These are phyloP conservation scores for Dendrobium chrysotoxum DNA, from an alignment of 106 monocot species.

Conservation along the genomic window DNA sequence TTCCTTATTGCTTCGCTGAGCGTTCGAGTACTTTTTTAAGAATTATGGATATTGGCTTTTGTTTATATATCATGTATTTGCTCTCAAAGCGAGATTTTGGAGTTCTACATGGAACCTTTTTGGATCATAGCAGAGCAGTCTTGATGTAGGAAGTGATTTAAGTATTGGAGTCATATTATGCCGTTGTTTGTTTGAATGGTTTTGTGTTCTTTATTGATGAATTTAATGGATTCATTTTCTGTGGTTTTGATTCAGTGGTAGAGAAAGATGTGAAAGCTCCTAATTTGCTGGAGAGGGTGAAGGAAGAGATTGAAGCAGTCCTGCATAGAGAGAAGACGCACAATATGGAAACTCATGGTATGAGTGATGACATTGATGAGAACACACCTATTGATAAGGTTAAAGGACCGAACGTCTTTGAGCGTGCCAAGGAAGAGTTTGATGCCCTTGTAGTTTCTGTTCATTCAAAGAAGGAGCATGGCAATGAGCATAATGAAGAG, in stretches of 20 bases:
- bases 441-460: slow-evolving; percentile 40
- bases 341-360: slow-evolving; percentile 70
- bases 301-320: not conserved
- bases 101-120: no score
- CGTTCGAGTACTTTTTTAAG: no score
- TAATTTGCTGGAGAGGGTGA: not conserved
- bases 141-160: no score
- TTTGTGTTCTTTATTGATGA: no score
- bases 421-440: slow-evolving; percentile 77
- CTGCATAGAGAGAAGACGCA: slow-evolving; percentile 27
- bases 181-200: no score
- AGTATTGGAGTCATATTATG: no score
- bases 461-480: slow-evolving; percentile 24
- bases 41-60: no score
- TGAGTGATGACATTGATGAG: slow-evolving; percentile 59
- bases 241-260: not conserved
- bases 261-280: not conserved
- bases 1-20: no score
- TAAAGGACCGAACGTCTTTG: slow-evolving; percentile 62
- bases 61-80: no score
- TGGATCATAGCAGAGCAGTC: no score
- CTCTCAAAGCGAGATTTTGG: no score
- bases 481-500: slow-evolving; percentile 1
- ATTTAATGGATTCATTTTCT: not conserved
- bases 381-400: slow-evolving; percentile 60